Evolutionary conservation across 83 land plant genomes (phyloP).

Genomic region (Picea abies): DNA sequence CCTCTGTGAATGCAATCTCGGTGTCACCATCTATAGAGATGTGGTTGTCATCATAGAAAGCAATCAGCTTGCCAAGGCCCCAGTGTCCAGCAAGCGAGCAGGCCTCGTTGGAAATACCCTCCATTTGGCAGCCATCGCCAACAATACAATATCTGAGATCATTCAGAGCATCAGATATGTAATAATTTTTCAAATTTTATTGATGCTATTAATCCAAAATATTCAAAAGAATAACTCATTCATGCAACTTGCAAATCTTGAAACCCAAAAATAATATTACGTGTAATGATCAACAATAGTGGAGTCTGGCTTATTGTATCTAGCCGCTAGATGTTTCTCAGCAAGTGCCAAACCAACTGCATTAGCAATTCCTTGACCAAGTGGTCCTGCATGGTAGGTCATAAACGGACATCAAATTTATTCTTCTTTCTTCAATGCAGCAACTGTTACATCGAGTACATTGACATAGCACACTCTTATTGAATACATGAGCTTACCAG

Average conservation of each 20-base stretch:
- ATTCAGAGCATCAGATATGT: background rate
- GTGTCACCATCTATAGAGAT: constrained; percentile 97
- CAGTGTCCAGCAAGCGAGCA: constrained; percentile 95
- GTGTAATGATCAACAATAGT: constrained; percentile 88
- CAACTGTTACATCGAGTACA: background rate
- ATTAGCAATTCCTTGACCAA: constrained; percentile 91
- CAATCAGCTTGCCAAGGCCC: constrained; percentile 95
- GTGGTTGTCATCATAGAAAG: constrained; percentile 97
- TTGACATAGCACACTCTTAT: background rate
- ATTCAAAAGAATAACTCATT: background rate
- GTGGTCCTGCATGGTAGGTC: constrained; percentile 55
- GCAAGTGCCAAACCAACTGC: constrained; percentile 93
- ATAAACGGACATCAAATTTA: background rate
- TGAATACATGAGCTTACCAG: constrained; percentile 42
- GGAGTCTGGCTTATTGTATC: constrained; percentile 83
- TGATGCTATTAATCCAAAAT: background rate
- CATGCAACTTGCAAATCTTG: background rate
- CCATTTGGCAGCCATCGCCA: constrained; percentile 98
- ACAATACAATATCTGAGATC: constrained; percentile 63
- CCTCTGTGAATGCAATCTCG: constrained; percentile 95
- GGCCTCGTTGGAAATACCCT: constrained; percentile 85
- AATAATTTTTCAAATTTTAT: background rate
- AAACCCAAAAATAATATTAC: constrained; percentile 41
- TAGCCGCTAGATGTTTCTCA: constrained; percentile 83
- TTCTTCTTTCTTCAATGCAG: background rate